Conservation (phyloP, 257 asterid genomes). For the Striga asiatica region DNA sequence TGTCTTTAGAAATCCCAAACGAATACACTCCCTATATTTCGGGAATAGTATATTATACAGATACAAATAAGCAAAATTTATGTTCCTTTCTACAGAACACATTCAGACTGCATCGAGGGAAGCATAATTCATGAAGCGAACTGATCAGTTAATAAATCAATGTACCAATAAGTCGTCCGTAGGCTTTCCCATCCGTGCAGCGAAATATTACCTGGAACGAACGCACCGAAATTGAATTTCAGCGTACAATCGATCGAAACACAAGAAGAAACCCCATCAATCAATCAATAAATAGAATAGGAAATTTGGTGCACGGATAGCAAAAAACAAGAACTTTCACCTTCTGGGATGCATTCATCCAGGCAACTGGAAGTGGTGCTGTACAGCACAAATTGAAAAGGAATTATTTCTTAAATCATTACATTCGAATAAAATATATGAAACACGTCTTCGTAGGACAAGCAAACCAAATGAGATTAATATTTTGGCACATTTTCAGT, state of each 20-base stretch:
- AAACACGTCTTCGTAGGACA: not conserved
- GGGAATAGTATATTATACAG: no score
- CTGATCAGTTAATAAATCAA: not conserved
- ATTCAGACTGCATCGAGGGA: slow-evolving; percentile 2
- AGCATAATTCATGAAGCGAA: not conserved
- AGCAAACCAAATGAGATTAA: not conserved
- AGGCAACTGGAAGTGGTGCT: slow-evolving; percentile 57
- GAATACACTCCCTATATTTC: no score
- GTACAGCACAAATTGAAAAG: slow-evolving; percentile 19
- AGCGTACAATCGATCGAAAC: slow-evolving; percentile 5
- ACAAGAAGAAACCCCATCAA: not conserved
- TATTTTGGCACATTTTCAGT: not conserved
- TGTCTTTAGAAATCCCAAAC: no score
- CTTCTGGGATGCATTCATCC: slow-evolving; percentile 62
- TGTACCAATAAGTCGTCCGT: slow-evolving; percentile 74
- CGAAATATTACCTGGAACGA: slow-evolving; percentile 46
- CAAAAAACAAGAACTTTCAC: slow-evolving; percentile 18
- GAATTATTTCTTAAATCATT: slow-evolving; percentile 2
- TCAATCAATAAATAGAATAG: no score
- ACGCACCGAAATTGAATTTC: slow-evolving; percentile 3
- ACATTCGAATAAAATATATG: not conserved
- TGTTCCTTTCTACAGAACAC: not conserved
- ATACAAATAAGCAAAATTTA: no score
- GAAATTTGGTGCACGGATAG: not conserved
- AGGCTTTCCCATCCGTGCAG: slow-evolving; percentile 48